Percentiles rank a stretch among this genome's conserved stretches.
Evolutionary conservation across 495 filamentous ascomycete species (phyloP).

Genomic region (Tuber calosporum): DNA sequence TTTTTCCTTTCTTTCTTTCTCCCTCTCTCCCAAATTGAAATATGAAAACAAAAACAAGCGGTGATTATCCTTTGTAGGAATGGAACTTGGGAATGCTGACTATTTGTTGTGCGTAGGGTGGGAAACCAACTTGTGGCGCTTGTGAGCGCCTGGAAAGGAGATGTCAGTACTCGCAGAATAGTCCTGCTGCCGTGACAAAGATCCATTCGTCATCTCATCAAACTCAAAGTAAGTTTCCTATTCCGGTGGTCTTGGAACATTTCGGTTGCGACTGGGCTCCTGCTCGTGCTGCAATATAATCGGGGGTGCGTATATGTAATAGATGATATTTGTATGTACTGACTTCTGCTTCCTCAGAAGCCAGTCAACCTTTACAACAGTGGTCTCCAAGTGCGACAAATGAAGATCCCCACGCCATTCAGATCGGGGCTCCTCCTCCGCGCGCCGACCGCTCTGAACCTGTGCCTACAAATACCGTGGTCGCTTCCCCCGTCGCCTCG

Average conservation of each 20-base stretch:
- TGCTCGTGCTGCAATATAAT: not conserved
- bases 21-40: not conserved
- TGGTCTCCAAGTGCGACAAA: not conserved
- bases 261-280: slow-evolving; percentile 3
- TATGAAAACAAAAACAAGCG: not conserved
- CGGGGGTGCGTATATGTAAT: slow-evolving; percentile 5
- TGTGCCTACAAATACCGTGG: slow-evolving; percentile 8
- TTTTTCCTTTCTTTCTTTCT: not conserved
- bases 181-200: slow-evolving; percentile 34
- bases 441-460: slow-evolving; percentile 8
- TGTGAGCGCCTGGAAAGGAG: slow-evolving; percentile 38
- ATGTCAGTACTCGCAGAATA: slow-evolving; percentile 33
- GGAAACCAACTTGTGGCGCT: slow-evolving; percentile 38
- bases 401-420: slow-evolving; percentile 20
- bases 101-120: slow-evolving; percentile 19
- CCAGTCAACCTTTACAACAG: not conserved
- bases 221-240: slow-evolving; percentile 27
- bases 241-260: slow-evolving; percentile 10
- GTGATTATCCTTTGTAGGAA: slow-evolving; percentile 6
- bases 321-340: not conserved
- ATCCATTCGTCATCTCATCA: slow-evolving; percentile 37
- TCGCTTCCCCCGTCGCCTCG: slow-evolving; percentile 13
- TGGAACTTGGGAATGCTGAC: slow-evolving; percentile 16
- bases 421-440: slow-evolving; percentile 29
- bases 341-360: not conserved